These are phyloP conservation scores for Cutaneotrichosporon sp. DNA, from an alignment of 1,284 basidiomycete species.

Conservation along the genomic window DNA sequence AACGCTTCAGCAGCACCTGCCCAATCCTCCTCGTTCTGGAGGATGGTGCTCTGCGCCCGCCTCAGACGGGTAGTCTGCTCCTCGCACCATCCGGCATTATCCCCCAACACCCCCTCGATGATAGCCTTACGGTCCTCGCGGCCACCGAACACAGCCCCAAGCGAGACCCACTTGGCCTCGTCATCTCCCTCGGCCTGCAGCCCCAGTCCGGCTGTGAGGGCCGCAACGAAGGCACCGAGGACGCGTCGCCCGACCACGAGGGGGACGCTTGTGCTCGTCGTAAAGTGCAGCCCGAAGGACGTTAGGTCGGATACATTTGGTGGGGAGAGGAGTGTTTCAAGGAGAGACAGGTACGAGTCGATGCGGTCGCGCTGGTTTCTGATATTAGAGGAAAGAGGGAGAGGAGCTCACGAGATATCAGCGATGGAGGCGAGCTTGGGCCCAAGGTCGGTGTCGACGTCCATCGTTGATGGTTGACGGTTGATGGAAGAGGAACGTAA, in stretches of 20 bases:
- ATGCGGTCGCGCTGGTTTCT: conserved; percentile 73
- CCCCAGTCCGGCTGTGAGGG: conserved; percentile 34
- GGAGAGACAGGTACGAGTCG: conserved; percentile 61
- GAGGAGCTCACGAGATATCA: conserved; percentile 14
- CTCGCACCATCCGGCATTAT: conserved; percentile 68
- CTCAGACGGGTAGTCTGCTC: conserved; percentile 87
- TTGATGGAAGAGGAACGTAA: neutral
- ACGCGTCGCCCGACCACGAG: conserved; percentile 48
- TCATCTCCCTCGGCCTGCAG: conserved; percentile 27
- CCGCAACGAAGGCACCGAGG: conserved; percentile 40
- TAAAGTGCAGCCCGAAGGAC: conserved; percentile 43
- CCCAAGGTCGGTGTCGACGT: conserved; percentile 24
- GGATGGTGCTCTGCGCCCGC: conserved; percentile 79
- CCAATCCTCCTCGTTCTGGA: conserved; percentile 92
- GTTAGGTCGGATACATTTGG: conserved; percentile 58
- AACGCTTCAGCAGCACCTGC: conserved; percentile 84
- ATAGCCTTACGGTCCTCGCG: conserved; percentile 35
- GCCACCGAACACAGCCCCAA: conserved; percentile 34
- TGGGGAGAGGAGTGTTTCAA: conserved; percentile 39
- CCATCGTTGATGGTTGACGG: conserved; percentile 14
- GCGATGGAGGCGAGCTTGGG: conserved; percentile 16
- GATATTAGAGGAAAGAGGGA: neutral
- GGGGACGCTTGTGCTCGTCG: conserved; percentile 40
- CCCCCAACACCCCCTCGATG: conserved; percentile 54
- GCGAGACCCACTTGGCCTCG: conserved; percentile 27